Evolutionary conservation across 2,329 filamentous ascomycete genomes (phyloP), one percentile per base, ranked within the genome.

Genomic region (Akanthomyces dipterigenus): DNA sequence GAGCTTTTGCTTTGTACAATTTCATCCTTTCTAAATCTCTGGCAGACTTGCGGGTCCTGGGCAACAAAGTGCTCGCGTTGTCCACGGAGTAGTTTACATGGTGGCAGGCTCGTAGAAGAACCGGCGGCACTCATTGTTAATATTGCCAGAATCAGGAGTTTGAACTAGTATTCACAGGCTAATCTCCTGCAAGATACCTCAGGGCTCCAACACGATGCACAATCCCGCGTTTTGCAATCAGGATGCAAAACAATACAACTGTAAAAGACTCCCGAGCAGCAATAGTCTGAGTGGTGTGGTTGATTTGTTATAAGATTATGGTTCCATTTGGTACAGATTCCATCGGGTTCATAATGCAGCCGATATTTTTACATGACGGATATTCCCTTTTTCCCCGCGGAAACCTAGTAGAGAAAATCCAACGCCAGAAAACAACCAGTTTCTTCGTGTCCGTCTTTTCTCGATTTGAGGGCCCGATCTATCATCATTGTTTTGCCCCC

Each of bases 241-340:
- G 31, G 31, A 11, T 2, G 31, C 31, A 34, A 34, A 11, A 34
- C 31, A 34, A 18, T 49, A 31, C 2, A 49, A 11, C 11, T 20
- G 9, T 12, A 36, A 31, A 14, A 38, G 12, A 38, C 14, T 38
- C 12, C 5, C 16, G 36, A 14, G 48, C 26, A 20, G 26, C 28
- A 22, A n/a, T 16, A 50, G 28, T 28, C 11, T 34, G n/a, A n/a
- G 26, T n/a, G 40, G 50, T 40, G 24, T n/a, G 12, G 12, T 28
- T 51, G 26, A 31, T 34, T 20, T 28, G 22, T 55, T 46, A 55
- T 55, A 9, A 28, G 34, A 51, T 45, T 34, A 48, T 60, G 16
- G 55, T 55, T 34, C n/a, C 51, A 61, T 55, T 61, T 61, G 49
- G 45, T 61, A 61, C 59, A 61, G 6, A 24, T 48, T 40, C 8